Base-by-base conservation (phyloP, 2,329 filamentous ascomycete species). In the Xylariaceae sp. region DNA sequence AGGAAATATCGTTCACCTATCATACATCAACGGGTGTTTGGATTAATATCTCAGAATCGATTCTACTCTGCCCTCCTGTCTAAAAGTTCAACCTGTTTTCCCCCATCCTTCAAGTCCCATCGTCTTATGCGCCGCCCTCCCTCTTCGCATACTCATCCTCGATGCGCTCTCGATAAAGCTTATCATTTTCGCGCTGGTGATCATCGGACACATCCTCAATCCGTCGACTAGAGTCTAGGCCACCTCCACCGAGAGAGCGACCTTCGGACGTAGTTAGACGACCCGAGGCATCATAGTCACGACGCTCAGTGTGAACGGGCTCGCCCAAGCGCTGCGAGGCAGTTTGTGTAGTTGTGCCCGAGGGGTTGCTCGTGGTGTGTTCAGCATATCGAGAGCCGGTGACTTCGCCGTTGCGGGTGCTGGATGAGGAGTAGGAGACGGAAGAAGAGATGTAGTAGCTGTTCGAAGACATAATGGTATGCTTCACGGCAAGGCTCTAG, bases 91-190 rank as follows among this genome's bases (percentile, higher is more conserved):
- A n/a, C n/a, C n/a, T n/a, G n/a, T n/a, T n/a, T n/a, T n/a, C n/a
- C n/a, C n/a, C n/a, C n/a, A n/a, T n/a, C n/a, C n/a, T n/a, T n/a
- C n/a, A n/a, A n/a, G n/a, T n/a, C n/a, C n/a, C n/a, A n/a, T n/a
- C n/a, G n/a, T n/a, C n/a, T 20, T 51, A 64, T 16, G 59, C 59
- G 16, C 60, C 62, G 7, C 62, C 60, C 26, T 64, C 57, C 42
- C 59, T 56, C 57, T 62, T 62, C 7, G 61, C 57, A 44, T 62
- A 60, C 47, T 64, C 60, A 43, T 62, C 61, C 49, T 60, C 52
- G 9, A 60, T 62, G 16, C 61, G 57, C 47, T 64, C 59, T 29
- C 59, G 50, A 23, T 64, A 64, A 3, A 64, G 21, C 20, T 18
- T 51, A 18, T 60, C 54, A 2, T 60, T 62, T 26, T 64, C 57